Percentiles rank a stretch among this genome's conserved stretches.
These are phyloP conservation scores for Entoloma clypeatum DNA, from an alignment of 1,284 basidiomycete genomes.

Conservation along the genomic window DNA sequence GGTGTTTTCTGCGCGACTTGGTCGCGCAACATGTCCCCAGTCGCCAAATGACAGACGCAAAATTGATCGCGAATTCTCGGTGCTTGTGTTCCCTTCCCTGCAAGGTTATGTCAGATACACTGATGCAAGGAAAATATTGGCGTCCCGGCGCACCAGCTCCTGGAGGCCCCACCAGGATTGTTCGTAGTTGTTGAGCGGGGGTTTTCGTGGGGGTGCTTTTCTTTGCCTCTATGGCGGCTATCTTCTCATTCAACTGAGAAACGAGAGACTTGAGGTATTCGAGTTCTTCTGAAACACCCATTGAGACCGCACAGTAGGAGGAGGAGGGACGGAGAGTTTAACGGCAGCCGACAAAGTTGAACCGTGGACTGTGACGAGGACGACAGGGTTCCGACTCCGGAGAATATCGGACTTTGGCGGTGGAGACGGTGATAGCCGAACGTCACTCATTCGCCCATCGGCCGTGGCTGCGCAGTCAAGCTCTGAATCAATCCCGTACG, in stretches of 20 bases:
- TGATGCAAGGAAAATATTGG: constrained; percentile 1
- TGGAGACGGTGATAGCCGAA: constrained; percentile 11
- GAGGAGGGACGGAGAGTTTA: constrained; percentile 10
- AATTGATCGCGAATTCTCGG: constrained; percentile 91
- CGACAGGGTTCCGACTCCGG: constrained; percentile 11
- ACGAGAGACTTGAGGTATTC: constrained; percentile 90
- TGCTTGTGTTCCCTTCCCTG: constrained; percentile 97
- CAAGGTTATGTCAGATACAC: constrained; percentile 8
- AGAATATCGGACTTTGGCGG: constrained; percentile 16
- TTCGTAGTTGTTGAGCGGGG: constrained; percentile 78
- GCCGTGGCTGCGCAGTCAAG: too few species aligned
- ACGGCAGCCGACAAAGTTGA: constrained; percentile 5
- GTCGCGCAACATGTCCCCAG: constrained; percentile 97
- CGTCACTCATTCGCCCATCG: constrained; percentile 5
- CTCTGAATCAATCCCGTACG: too few species aligned
- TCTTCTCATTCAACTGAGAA: constrained; percentile 78
- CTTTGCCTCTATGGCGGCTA: constrained; percentile 65
- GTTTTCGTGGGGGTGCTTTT: constrained; percentile 54
- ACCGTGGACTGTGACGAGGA: constrained; percentile 10
- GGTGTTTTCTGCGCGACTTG: constrained; percentile 88
- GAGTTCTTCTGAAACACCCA: constrained; percentile 70
- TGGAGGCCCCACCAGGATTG: constrained; percentile 94
- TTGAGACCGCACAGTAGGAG: constrained; percentile 27
- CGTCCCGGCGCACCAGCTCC: constrained; percentile 76
- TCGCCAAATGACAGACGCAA: constrained; percentile 97